These are phyloP conservation scores for Sporothrix dimorphospora DNA, from an alignment of 2,329 filamentous ascomycete species.

Conservation along the genomic window DNA sequence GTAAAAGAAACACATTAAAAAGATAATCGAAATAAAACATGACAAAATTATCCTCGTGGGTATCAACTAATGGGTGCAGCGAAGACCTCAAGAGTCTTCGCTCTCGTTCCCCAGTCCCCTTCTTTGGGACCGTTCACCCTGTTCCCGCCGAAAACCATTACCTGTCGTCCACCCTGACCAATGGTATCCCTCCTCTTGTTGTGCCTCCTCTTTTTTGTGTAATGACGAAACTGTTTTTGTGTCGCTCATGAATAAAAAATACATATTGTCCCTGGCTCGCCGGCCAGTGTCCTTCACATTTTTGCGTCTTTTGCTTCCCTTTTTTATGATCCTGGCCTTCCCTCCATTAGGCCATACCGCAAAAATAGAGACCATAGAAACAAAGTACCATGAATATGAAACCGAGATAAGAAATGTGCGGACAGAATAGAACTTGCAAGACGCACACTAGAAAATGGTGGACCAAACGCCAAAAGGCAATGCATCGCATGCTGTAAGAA, in stretches of 20 bases:
- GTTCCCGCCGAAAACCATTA: not conserved
- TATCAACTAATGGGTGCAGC: conserved; percentile 18
- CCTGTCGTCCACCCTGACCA: not conserved
- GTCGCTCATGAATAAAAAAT: conserved; percentile 20
- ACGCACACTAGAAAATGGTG: conserved; percentile 13
- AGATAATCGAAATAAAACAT: not conserved
- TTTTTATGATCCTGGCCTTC: not conserved
- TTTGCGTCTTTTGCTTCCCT: not conserved
- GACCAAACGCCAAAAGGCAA: conserved; percentile 31
- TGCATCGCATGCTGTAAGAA: conserved; percentile 23
- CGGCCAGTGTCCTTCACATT: conserved; percentile 22
- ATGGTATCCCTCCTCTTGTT: not conserved
- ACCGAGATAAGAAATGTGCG: not conserved
- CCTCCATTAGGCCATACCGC: not conserved
- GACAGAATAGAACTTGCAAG: not conserved
- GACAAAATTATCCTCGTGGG: conserved; percentile 22
- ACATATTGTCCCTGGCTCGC: conserved; percentile 14
- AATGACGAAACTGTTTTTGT: conserved; percentile 12
- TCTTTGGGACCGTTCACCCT: not conserved
- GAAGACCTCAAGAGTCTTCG: not conserved
- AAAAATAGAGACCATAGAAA: not conserved
- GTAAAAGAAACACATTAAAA: not conserved
- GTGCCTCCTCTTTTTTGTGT: not conserved
- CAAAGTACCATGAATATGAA: conserved; percentile 2
- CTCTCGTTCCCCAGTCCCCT: not conserved